Percentiles rank a stretch among this genome's conserved stretches.
Conservation (phyloP, 2,329 filamentous ascomycete species). For the Chaetomiaceae sp. region DNA sequence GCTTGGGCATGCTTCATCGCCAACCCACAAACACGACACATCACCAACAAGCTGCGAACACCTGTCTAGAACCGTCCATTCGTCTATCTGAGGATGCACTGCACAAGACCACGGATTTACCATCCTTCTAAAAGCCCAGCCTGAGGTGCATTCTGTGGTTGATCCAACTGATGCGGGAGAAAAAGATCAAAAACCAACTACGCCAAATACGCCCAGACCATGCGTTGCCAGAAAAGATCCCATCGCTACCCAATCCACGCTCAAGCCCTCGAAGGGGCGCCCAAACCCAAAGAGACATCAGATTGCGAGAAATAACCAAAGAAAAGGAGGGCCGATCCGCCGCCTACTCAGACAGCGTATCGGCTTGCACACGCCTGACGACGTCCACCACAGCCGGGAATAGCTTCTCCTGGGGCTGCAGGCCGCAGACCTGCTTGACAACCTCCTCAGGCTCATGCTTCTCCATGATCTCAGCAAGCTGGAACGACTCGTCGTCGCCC, state of each 20-base stretch:
- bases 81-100: neutral
- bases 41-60: too few relatives aligned
- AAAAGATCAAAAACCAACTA: neutral
- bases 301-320: slow-evolving; percentile 9
- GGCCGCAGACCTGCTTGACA: slow-evolving; percentile 74
- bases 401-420: slow-evolving; percentile 72
- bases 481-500: slow-evolving; percentile 81
- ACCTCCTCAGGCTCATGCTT: slow-evolving; percentile 68
- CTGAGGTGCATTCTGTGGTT: slow-evolving; percentile 4
- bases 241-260: slow-evolving; percentile 4
- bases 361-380: slow-evolving; percentile 79
- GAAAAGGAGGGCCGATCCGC: neutral
- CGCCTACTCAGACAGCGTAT: slow-evolving; percentile 33
- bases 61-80: too few relatives aligned
- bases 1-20: too few relatives aligned
- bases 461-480: slow-evolving; percentile 82
- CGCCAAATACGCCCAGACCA: slow-evolving; percentile 12
- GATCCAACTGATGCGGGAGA: slow-evolving; percentile 2
- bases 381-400: slow-evolving; percentile 70
- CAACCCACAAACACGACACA: too few relatives aligned
- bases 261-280: neutral
- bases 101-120: neutral
- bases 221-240: slow-evolving; percentile 3
- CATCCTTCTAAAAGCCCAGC: slow-evolving; percentile 4
- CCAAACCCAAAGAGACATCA: neutral